Percentiles rank a stretch among this genome's conserved stretches.
Evolutionary conservation across 1,139 yeast species (phyloP).

Genomic region (Lodderomyces beijingensis): DNA sequence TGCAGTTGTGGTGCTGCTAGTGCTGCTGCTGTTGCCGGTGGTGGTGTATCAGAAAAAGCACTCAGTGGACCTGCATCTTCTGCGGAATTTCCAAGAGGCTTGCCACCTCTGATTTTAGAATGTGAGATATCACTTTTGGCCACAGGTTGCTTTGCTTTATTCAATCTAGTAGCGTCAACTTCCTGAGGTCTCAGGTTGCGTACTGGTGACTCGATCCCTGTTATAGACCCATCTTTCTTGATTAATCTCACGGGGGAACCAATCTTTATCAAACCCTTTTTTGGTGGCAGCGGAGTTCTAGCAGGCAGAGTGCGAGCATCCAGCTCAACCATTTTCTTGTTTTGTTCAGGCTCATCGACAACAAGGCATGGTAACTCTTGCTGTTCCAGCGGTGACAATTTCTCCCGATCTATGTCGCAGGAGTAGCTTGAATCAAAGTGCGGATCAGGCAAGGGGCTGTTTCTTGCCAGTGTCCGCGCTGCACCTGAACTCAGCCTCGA

Average conservation of each 20-base stretch:
- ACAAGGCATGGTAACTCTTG: neutral
- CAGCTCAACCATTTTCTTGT: no score
- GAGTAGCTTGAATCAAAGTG: conserved; percentile 29
- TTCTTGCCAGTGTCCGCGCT: no score
- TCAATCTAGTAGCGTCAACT: neutral
- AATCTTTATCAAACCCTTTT: conserved; percentile 34
- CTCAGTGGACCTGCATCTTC: no score
- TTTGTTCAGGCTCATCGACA: conserved; percentile 1
- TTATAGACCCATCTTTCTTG: conserved; percentile 27
- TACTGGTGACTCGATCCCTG: conserved; percentile 17
- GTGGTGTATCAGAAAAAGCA: conserved; percentile 20
- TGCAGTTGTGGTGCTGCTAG: neutral
- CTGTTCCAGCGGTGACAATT: conserved; percentile 1
- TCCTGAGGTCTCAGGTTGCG: neutral
- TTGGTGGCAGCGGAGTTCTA: conserved; percentile 9
- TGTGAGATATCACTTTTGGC: conserved; percentile 20
- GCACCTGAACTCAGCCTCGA: no score
- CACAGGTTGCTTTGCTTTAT: conserved; percentile 7
- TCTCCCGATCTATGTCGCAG: conserved; percentile 11
- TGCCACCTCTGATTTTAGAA: conserved; percentile 23
- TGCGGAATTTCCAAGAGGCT: conserved; percentile 12
- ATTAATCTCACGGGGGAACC: conserved; percentile 37
- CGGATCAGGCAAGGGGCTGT: conserved; percentile 31
- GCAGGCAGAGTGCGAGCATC: neutral
- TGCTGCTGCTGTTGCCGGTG: conserved; percentile 1